These are phyloP conservation scores for Filosporella fistucella DNA, from an alignment of 495 filamentous ascomycete genomes.

Conservation along the genomic window DNA sequence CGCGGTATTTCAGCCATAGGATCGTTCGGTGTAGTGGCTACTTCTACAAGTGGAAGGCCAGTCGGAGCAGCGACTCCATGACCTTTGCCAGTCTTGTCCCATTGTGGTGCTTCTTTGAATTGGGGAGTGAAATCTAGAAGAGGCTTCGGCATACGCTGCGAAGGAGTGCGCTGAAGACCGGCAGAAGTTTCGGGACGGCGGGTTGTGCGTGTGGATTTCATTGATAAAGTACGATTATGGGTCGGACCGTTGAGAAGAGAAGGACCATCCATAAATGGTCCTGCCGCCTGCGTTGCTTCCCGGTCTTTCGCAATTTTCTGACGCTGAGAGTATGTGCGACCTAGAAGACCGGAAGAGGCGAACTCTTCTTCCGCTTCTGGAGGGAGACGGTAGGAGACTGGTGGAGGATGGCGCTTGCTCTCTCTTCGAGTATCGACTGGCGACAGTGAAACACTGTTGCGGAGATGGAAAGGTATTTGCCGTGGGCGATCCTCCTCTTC, in stretches of 20 bases:
- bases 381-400: conserved; percentile 19
- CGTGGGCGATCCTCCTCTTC: conserved; percentile 21
- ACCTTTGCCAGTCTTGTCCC: conserved; percentile 57
- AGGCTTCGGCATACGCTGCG: conserved; percentile 48
- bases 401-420: conserved; percentile 35
- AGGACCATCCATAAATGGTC: conserved; percentile 44
- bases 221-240: conserved; percentile 7
- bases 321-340: conserved; percentile 58
- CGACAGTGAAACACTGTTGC: conserved; percentile 16
- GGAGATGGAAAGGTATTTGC: conserved; percentile 24
- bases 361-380: conserved; percentile 41
- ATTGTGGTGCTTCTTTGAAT: conserved; percentile 73
- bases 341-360: conserved; percentile 52
- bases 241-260: conserved; percentile 38
- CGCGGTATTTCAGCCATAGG: conserved; percentile 6
- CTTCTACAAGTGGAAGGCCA: conserved; percentile 59
- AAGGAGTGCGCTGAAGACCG: conserved; percentile 21
- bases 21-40: conserved; percentile 33
- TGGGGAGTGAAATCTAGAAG: conserved; percentile 71
- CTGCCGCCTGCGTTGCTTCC: conserved; percentile 27
- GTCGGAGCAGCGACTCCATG: conserved; percentile 55
- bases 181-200: conserved; percentile 10
- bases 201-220: conserved; percentile 12
- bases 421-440: conserved; percentile 25
- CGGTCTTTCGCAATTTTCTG: conserved; percentile 50